Base-by-base conservation (phyloP, 1,139 yeast genomes). In the Yarrowia galli region DNA sequence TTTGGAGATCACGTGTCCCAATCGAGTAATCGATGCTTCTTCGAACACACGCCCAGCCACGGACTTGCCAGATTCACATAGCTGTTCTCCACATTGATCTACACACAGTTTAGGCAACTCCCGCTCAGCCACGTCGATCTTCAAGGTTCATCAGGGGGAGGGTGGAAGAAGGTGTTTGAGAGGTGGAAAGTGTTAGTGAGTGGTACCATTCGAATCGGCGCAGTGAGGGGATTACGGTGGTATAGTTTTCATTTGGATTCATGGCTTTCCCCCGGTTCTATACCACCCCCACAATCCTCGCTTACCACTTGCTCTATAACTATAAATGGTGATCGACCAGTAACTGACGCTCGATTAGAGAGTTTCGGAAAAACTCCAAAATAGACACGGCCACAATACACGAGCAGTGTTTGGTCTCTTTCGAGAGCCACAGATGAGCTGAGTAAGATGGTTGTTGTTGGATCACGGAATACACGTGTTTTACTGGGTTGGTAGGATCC, bases 111-210 rank as follows among this genome's bases (percentile, higher is more conserved):
- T 49, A 20, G 56, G 56, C 32, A 35, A 13, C 13, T 35, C 25
- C 53, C n/a, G 40, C 40, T 51, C 56, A 51, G 56, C 56, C 56
- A 51, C 56, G 56, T 51, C 42, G 43, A 53, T 53, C 58, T 20
- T 20, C 54, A 51, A 36, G 58, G 43, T 53, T 53, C 15, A 10
- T 53, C 43, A 25, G 53, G 53, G 53, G 53, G 20, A n/a, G n/a
- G n/a, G n/a, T n/a, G n/a, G n/a, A n/a, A n/a, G n/a, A n/a, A 15
- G 9, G 12, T 9, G 9, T 4, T 18, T 7, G 16, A 8, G 58
- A 6, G 56, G 28, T 4, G 28, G 3, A 25, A 25, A 4, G 28
- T 3, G 7, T 18, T 16, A 36, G 28, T 35, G 28, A 51, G n/a
- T 35, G 2, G 20, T 51, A 35, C 9, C 42, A 20, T 6, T 51